A percentile compares a stretch with the other conserved stretches of the same genome.
phyloP scores from a whole-genome alignment of 1,284 basidiomycete genomes.

The Boletus mariae region DNA sequence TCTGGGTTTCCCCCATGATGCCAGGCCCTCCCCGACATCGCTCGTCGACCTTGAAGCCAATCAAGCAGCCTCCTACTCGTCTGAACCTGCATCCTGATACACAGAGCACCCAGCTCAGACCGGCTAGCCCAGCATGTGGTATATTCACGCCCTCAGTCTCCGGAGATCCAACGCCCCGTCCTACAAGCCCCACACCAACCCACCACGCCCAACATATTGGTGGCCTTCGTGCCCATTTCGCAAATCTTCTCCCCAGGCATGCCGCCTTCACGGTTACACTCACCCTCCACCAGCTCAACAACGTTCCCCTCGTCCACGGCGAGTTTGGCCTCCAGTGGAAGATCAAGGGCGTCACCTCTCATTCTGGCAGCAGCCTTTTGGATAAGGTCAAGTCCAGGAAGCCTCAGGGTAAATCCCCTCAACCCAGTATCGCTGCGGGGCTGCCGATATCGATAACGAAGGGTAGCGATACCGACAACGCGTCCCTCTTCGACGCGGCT shows the following conservation, averaged over 20 bases:
- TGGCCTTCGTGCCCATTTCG: conserved; percentile 29
- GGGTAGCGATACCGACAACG: conserved; percentile 28
- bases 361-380: conserved; percentile 36
- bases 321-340: conserved; percentile 76
- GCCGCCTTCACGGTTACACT: conserved; percentile 66
- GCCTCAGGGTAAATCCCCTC: conserved; percentile 34
- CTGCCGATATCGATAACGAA: neutral
- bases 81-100: conserved; percentile 2
- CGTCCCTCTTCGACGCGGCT: conserved; percentile 25
- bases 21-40: conserved; percentile 20
- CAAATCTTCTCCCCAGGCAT: conserved; percentile 31
- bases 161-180: neutral
- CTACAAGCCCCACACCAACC: conserved; percentile 6
- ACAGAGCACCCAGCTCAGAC: neutral
- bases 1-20: conserved; percentile 2
- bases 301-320: conserved; percentile 72
- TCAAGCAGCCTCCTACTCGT: conserved; percentile 12
- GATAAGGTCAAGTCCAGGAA: conserved; percentile 37
- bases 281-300: conserved; percentile 68
- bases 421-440: neutral
- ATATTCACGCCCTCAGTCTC: neutral
- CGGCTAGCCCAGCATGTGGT: neutral
- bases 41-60: conserved; percentile 22
- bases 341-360: conserved; percentile 59
- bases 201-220: conserved; percentile 5